Evolutionary conservation across 2,329 filamentous ascomycete genomes (phyloP), one percentile per base, ranked within the genome.

Genomic region (Zarea fungicola): DNA sequence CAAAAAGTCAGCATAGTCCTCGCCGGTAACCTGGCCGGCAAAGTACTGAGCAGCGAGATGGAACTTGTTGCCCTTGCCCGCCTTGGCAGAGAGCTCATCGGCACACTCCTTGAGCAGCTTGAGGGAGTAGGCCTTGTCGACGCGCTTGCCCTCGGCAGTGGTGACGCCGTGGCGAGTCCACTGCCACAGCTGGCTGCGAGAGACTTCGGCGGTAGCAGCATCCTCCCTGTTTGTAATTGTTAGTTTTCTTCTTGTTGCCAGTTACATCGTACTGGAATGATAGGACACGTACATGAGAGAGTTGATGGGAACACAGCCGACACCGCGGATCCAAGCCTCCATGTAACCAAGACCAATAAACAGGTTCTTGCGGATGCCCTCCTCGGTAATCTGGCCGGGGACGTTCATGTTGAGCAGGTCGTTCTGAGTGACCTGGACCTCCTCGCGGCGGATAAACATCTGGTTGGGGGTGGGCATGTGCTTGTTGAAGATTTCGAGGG

Each of bases 401-500:
- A 97, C 87, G 62, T 97, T 97, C 87, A 96, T 97, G 79, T 97
- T 97, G 52, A 97, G 80, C 46, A 99, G 79, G 64, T 97, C 93
- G 61, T 93, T 95, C 62, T 83, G 84, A 40, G 84, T 84, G 62
- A 99, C 84, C 62, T 81, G 73, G 52, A 96, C 90, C 41, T 97
- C 92, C 69, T 96, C 90, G 54, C 91, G 85, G 55, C 91, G 88
- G 54, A 89, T 74, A 67, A 92, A 93, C 62, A 96, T 83, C 73
- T 99, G 93, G 76, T 99, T 99, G 41, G 93, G 91, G 4, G 92
- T 96, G 9, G 93, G 93, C 93, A 99, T 99, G 77, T 97, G 75
- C 75, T 91, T 85, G 80, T 97, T 95, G 81, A 99, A 99, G 61
- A 97, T 79, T 41, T 96, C 92, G 34, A 83, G 83, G 19, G 93